Conservation (phyloP, 129 eudicot species). For the Saussurea involucrata region DNA sequence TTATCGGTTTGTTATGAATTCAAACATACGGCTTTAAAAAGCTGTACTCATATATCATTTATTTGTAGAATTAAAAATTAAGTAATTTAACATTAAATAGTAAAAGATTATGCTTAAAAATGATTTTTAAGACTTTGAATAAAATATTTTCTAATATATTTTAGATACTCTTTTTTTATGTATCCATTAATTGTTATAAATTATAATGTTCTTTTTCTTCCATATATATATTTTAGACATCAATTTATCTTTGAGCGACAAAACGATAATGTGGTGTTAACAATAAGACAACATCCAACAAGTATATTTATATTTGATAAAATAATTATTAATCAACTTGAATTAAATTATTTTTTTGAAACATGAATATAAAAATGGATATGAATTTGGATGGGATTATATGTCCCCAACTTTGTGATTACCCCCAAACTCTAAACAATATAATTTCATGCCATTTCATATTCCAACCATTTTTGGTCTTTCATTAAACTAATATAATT, state of each 20-base stretch:
- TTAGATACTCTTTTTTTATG: not conserved
- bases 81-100: no score
- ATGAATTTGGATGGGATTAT: constrained; percentile 6
- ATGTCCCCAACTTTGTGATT: constrained; percentile 17
- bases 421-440: constrained; percentile 1
- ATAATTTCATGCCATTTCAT: not conserved
- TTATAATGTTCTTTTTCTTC: not conserved
- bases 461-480: not conserved
- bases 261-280: not conserved
- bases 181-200: not conserved
- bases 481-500: not conserved
- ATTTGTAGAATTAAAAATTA: no score
- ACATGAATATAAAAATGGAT: not conserved
- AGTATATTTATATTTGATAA: not conserved
- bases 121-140: no score
- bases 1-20: no score
- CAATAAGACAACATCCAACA: not conserved
- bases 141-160: no score
- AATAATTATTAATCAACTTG: not conserved
- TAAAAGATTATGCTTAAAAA: no score
- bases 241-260: not conserved
- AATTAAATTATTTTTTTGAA: not conserved
- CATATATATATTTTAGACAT: not conserved
- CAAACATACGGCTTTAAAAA: no score
- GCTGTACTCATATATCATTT: no score